Base-by-base conservation (phyloP, 2,329 filamentous ascomycete species). In the Hypoxylon sp. region DNA sequence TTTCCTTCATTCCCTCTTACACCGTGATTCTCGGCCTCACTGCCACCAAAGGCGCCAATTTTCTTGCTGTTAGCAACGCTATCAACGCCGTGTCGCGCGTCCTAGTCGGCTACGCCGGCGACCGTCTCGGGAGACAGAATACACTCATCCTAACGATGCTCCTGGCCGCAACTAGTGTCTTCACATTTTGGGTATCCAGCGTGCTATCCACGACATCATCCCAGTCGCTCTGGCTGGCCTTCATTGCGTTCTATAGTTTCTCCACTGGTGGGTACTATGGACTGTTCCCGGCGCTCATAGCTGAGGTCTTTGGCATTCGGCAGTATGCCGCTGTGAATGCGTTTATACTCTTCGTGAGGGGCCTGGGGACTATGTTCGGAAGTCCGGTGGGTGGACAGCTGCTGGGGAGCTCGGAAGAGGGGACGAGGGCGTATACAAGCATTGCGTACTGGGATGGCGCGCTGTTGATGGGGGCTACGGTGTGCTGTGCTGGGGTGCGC, bases 1-100 rank as follows among this genome's bases (percentile, higher is more conserved):
- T 85, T n/a, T 79, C 80, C 0, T 86, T 86, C 64, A 78, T 86
- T 42, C 79, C 83, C 0, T 82, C 83, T 13, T 86, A 85, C 70
- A 82, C 80, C 7, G 79, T 83, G 1, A 76, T 78, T 0, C 72
- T 86, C 1, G 84, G 84, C 0, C 79, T 80, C 62, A 78, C 76
- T 0, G 75, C 82, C 3, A 74, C 77, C 8, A 77, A 78, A 13
- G 83, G 82, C 2, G 83, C 83, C 31, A 79, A 79, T 11, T 73
- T 85, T 17, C 75, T 86, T 15, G 83, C 84, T 4, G 75, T 80
- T 24, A 80, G 78, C 68, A 86, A 83, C 69, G 82, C 78, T 5
- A 79, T 85, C 35, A 85, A 85, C 62, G 79, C 83, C 6, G 77
- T 79, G 0, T 79, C 80, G 15, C 80, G 83, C n/a, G 73, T 86